Percentiles rank a stretch among this genome's conserved stretches.
These are phyloP conservation scores for Globisporangium cederbergense DNA, from an alignment of 352 stramenopile genomes.

Conservation along the genomic window DNA sequence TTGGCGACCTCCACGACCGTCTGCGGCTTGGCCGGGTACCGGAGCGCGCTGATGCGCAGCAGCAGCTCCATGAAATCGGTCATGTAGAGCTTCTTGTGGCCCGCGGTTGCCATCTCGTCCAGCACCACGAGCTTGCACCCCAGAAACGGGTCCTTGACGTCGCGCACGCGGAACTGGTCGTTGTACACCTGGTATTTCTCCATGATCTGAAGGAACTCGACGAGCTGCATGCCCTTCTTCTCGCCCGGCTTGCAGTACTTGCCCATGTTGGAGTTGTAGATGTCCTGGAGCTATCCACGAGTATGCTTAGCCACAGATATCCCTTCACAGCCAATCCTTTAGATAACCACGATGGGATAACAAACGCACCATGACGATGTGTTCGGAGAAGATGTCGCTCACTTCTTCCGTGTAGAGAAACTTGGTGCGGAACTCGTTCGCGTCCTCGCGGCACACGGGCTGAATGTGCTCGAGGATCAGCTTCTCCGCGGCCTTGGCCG, in stretches of 20 bases:
- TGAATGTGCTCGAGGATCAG: constrained; percentile 56
- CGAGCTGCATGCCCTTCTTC: constrained; percentile 74
- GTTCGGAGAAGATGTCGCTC: constrained; percentile 67
- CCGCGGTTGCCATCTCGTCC: constrained; percentile 68
- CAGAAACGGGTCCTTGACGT: constrained; percentile 69
- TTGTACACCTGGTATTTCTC: constrained; percentile 67
- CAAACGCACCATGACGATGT: constrained; percentile 57
- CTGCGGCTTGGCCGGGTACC: constrained; percentile 45
- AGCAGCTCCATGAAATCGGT: constrained; percentile 81
- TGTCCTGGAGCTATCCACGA: constrained; percentile 50
- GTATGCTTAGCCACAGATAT: background rate
- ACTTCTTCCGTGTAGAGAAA: constrained; percentile 79
- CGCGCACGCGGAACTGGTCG: constrained; percentile 58
- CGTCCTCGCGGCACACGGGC: constrained; percentile 44
- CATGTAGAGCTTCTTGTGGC: constrained; percentile 71
- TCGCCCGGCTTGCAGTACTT: constrained; percentile 69
- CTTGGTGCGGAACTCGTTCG: constrained; percentile 65
- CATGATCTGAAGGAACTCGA: constrained; percentile 59
- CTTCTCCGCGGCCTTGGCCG: constrained; percentile 68
- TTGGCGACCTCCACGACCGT: constrained; percentile 39
- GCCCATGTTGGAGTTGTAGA: constrained; percentile 74
- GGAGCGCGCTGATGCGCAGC: constrained; percentile 50
- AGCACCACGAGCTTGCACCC: constrained; percentile 69
- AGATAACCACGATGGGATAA: background rate
- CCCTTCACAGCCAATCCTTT: too few species aligned